Base-by-base conservation (phyloP, 2,329 filamentous ascomycete species). In the Pezicula carpinea region DNA sequence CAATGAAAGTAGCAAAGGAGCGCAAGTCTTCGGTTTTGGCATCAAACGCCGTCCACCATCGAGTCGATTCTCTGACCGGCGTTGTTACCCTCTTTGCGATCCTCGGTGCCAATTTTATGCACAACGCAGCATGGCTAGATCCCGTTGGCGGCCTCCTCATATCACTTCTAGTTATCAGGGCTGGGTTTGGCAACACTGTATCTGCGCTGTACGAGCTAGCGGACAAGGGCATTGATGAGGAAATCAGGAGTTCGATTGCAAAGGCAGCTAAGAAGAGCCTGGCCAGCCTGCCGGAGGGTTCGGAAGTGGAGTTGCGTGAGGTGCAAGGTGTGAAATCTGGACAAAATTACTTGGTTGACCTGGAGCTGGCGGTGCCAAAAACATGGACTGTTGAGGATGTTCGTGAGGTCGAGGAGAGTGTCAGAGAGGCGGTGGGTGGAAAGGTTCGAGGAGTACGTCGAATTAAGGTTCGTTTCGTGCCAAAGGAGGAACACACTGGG, bases 11-110 rank as follows among this genome's bases (percentile, higher is more conserved):
- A 51, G 93, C 93, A 39, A 83, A 83, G 59, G 89, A 96, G 69
- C 88, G 92, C 66, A 95, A 96, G 64, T 97, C 92, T 11, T 95
- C 91, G 6, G 90, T 99, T 50, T 81, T 99, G 19, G 91, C 92
- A 33, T 96, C 91, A 49, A 99, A 99, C 64, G 92, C 93, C 49
- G 79, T 97, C 55, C 93, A 99, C 69, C 93, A 97, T 72, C 89
- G 93, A 51, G 85, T 99, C 64, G 93, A 99, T 69, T 96, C 90
- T 49, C 77, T 96, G 47, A 99, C 93, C 1, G 92, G 92, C 55
- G 87, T 97, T 59, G 93, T 97, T 47, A 95, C 93, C 2, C 77
- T 97, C 23, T 76, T 87, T 48, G 92, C 89, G 19, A 96, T 99
- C 59, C 81, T 89, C 15, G 91, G 90, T 38, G 90, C 91, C 40